phyloP scores from a whole-genome alignment of 129 eudicot species.

The carrot (Daucus carota) region DNA sequence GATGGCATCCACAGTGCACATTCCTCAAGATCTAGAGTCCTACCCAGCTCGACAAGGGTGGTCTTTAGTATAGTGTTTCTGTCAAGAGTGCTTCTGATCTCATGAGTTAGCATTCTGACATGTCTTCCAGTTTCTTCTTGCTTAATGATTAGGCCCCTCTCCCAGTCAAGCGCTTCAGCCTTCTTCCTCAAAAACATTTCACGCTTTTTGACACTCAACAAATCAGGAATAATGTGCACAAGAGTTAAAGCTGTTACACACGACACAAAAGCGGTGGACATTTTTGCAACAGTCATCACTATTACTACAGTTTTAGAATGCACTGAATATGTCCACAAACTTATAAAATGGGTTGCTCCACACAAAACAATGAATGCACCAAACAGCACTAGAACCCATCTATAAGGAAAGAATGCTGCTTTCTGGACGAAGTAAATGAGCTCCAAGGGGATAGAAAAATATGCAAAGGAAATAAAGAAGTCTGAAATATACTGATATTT shows the following conservation, averaged over 20 bases:
- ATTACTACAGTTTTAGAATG: conserved; percentile 57
- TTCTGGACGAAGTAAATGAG: conserved; percentile 61
- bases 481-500: conserved; percentile 59
- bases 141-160: conserved; percentile 52
- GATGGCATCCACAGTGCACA: conserved; percentile 69
- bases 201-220: conserved; percentile 52
- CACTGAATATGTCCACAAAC: conserved; percentile 42
- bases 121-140: conserved; percentile 62
- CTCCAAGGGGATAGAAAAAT: conserved; percentile 60
- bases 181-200: conserved; percentile 37
- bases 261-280: conserved; percentile 49
- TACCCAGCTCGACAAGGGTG: conserved; percentile 55
- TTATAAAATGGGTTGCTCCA: conserved; percentile 59
- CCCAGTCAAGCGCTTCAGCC: conserved; percentile 62
- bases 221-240: conserved; percentile 47
- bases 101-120: conserved; percentile 61
- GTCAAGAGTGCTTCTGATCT: conserved; percentile 63
- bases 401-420: conserved; percentile 55
- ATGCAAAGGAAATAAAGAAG: conserved; percentile 54
- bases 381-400: conserved; percentile 67
- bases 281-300: conserved; percentile 50
- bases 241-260: conserved; percentile 61
- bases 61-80: conserved; percentile 51
- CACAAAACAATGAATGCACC: conserved; percentile 59
- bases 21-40: conserved; percentile 53